Conservation (phyloP, 2,329 filamentous ascomycete genomes). For the Neospermospora avenae region DNA sequence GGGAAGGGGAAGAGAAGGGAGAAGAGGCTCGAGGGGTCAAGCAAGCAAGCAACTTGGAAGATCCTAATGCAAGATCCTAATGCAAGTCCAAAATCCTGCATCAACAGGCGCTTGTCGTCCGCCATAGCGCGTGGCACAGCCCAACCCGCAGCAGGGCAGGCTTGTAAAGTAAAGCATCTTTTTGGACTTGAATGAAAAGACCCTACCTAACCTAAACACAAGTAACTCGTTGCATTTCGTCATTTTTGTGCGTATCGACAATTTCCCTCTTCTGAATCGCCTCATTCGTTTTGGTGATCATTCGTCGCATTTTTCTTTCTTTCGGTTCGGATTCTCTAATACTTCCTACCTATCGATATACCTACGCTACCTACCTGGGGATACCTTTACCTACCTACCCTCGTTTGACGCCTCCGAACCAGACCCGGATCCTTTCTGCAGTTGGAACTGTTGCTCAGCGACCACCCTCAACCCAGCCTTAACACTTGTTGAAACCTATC, state of each 20-base stretch:
- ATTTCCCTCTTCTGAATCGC: conserved; percentile 32
- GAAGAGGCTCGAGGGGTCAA: too few species aligned
- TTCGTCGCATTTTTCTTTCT: conserved; percentile 22
- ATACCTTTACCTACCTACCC: conserved; percentile 6
- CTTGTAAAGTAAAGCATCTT: too few species aligned
- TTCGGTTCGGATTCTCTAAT: too few species aligned
- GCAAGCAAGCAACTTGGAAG: background rate
- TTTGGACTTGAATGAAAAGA: background rate
- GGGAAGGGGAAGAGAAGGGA: too few species aligned
- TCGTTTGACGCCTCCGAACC: conserved; percentile 1
- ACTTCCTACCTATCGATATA: too few species aligned
- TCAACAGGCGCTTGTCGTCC: background rate
- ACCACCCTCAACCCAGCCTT: conserved; percentile 9
- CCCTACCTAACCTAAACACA: background rate
- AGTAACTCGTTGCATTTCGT: background rate
- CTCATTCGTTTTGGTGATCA: conserved; percentile 60
- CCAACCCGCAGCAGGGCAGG: background rate
- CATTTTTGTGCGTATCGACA: background rate
- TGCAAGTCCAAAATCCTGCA: background rate
- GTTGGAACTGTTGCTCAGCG: conserved; percentile 29
- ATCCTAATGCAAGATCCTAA: background rate
- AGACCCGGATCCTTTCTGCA: background rate
- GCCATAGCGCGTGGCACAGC: background rate
- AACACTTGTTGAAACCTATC: conserved; percentile 16
- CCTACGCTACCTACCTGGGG: too few species aligned